Percentiles rank a stretch among this genome's conserved stretches.
Evolutionary conservation across 768 basidiomycete species (phyloP).

Genomic region (Chlorophyllum brunneum): DNA sequence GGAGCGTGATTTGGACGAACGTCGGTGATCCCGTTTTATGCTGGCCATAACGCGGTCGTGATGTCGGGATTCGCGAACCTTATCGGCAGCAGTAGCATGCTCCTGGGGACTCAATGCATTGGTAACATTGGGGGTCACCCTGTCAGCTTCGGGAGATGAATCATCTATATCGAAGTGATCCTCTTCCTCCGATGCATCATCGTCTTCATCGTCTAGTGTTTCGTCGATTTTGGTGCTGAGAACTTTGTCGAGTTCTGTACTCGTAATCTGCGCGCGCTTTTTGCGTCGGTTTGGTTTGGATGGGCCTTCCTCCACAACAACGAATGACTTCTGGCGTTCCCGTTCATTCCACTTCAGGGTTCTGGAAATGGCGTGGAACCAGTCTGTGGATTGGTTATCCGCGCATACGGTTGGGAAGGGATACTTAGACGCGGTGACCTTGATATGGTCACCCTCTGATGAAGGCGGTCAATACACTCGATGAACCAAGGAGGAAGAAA

Average conservation of each 20-base stretch:
- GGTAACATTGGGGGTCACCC: slow-evolving; percentile 14
- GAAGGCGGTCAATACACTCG: slow-evolving; percentile 12
- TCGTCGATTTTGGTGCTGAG: slow-evolving; percentile 32
- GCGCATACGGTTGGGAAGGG: slow-evolving; percentile 99
- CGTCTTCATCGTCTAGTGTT: slow-evolving; percentile 47
- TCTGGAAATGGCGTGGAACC: slow-evolving; percentile 96
- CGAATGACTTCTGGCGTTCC: slow-evolving; percentile 97
- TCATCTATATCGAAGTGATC: slow-evolving; percentile 95
- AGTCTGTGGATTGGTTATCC: slow-evolving; percentile 96
- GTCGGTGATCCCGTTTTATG: slow-evolving; percentile 14
- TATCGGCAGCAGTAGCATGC: slow-evolving; percentile 17
- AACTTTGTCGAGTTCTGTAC: slow-evolving; percentile 15
- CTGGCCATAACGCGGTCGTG: slow-evolving; percentile 6
- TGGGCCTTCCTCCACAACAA: slow-evolving; percentile 90
- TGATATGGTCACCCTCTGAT: slow-evolving; percentile 98
- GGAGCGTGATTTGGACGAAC: slow-evolving; percentile 38
- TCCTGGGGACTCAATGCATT: slow-evolving; percentile 12
- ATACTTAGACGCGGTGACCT: slow-evolving; percentile 93
- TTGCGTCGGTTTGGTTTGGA: slow-evolving; percentile 31
- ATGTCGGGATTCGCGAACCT: slow-evolving; percentile 10
- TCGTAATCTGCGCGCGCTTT: slow-evolving; percentile 20
- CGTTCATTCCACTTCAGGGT: slow-evolving; percentile 99
- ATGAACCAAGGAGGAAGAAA: not conserved
- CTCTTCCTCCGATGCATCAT: slow-evolving; percentile 52
- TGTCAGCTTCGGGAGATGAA: slow-evolving; percentile 56